phyloP scores from a whole-genome alignment of 2,329 filamentous ascomycete species.

The Alternaria arbusti region DNA sequence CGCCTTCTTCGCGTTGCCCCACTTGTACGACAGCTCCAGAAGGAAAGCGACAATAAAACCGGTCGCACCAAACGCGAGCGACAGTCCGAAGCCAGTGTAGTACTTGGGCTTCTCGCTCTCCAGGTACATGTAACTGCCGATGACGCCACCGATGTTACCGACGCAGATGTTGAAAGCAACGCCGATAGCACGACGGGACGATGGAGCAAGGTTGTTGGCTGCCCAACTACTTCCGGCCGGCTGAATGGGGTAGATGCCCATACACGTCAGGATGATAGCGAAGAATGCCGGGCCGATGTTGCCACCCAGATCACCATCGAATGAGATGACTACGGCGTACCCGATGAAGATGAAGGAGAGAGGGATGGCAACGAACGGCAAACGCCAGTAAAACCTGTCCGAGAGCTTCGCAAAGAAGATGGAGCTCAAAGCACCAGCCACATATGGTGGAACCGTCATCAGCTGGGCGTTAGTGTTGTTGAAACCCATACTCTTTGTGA shows the following conservation, averaged over 20 bases:
- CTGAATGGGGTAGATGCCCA: constrained; percentile 48
- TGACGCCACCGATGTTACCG: constrained; percentile 38
- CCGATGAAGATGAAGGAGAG: constrained; percentile 44
- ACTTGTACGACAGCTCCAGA: constrained; percentile 22
- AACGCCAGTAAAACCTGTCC: constrained; percentile 27
- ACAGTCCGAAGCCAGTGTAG: constrained; percentile 46
- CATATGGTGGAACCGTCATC: constrained; percentile 38
- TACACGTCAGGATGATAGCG: constrained; percentile 53
- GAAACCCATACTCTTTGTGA: constrained; percentile 38
- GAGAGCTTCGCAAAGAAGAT: constrained; percentile 30
- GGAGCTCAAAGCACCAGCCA: constrained; percentile 31
- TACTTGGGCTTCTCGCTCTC: constrained; percentile 46
- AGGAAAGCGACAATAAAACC: constrained; percentile 30
- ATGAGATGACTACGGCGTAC: constrained; percentile 48
- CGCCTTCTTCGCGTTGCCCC: constrained; percentile 32
- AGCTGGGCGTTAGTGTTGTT: constrained; percentile 38
- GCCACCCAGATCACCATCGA: constrained; percentile 46
- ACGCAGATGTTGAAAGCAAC: constrained; percentile 40
- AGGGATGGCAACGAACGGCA: constrained; percentile 34
- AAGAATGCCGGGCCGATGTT: constrained; percentile 55
- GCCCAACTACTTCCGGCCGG: constrained; percentile 39
- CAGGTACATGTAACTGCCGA: constrained; percentile 46
- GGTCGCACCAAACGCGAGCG: constrained; percentile 18
- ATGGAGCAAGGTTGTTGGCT: constrained; percentile 38
- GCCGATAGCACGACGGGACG: constrained; percentile 39